Evolutionary conservation across 495 filamentous ascomycete species (phyloP).

Genomic region (Viridothelium virens): DNA sequence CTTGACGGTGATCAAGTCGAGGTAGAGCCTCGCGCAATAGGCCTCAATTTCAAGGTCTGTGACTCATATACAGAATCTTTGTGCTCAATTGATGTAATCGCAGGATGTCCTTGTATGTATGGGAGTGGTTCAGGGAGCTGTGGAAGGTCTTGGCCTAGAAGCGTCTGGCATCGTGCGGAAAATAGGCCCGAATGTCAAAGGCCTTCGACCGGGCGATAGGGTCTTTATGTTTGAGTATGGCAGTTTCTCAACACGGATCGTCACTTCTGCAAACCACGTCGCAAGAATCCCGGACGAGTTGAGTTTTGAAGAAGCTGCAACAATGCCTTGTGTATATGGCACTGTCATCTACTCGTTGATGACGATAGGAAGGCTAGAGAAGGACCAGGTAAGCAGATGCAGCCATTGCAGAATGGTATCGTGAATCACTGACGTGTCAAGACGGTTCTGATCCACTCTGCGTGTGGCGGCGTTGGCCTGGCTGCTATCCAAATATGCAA

Average conservation of each 20-base stretch:
- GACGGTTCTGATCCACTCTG: conserved; percentile 46
- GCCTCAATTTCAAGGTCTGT: conserved; percentile 31
- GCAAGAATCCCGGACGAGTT: conserved; percentile 46
- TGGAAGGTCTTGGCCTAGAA: conserved; percentile 11
- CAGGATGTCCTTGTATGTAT: conserved; percentile 11
- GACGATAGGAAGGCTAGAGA: conserved; percentile 30
- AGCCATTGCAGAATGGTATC: conserved; percentile 23
- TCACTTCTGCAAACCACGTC: conserved; percentile 41
- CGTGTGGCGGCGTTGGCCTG: conserved; percentile 42
- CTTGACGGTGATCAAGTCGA: conserved; percentile 10
- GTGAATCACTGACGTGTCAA: conserved; percentile 26
- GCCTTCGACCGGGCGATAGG: conserved; percentile 41
- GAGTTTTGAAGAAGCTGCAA: conserved; percentile 41
- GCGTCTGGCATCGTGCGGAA: neutral
- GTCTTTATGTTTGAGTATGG: conserved; percentile 45
- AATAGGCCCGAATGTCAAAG: conserved; percentile 34
- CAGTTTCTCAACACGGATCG: conserved; percentile 47
- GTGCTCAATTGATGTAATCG: neutral
- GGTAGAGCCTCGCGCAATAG: conserved; percentile 12
- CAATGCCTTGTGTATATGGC: conserved; percentile 38
- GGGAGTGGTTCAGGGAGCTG: neutral
- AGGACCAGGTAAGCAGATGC: neutral
- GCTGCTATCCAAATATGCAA: conserved; percentile 42
- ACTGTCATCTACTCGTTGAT: conserved; percentile 38
- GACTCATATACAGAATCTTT: conserved; percentile 25